Evolutionary conservation across 202 grass and related monocot genomes (phyloP).

Genomic region (Musa balbisiana): DNA sequence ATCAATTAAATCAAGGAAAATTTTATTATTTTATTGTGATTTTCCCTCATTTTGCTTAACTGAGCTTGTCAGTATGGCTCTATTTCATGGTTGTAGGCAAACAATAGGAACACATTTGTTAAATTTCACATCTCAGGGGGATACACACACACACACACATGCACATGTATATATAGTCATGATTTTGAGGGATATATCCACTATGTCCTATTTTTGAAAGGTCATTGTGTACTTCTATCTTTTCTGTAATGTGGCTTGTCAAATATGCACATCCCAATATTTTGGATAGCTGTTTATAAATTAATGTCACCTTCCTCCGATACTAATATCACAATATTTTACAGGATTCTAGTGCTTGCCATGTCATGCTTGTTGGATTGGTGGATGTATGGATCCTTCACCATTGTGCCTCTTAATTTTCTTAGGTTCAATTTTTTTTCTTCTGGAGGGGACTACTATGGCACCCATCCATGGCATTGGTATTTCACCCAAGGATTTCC

Average conservation of each 20-base stretch:
- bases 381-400: constrained; percentile 63
- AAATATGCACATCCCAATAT: background rate
- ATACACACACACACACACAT: too few species aligned
- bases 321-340: constrained; percentile 18
- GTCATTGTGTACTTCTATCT: background rate
- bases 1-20: too few species aligned
- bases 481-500: constrained; percentile 94
- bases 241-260: background rate
- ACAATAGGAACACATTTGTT: too few species aligned
- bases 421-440: constrained; percentile 95
- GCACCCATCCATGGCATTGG: constrained; percentile 85
- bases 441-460: constrained; percentile 89
- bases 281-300: background rate
- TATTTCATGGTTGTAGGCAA: too few species aligned
- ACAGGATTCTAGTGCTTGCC: constrained; percentile 66
- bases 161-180: too few species aligned
- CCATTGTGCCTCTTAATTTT: constrained; percentile 86
- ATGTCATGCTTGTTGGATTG: constrained; percentile 59
- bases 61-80: too few species aligned
- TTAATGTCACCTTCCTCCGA: background rate
- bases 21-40: too few species aligned
- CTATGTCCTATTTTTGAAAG: background rate
- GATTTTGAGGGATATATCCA: background rate
- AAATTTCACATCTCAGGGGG: too few species aligned
- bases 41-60: too few species aligned